A percentile compares a stretch with the other conserved stretches of the same genome.
Conservation (phyloP, 2,329 filamentous ascomycete species). For the Trichoderma koningii region DNA sequence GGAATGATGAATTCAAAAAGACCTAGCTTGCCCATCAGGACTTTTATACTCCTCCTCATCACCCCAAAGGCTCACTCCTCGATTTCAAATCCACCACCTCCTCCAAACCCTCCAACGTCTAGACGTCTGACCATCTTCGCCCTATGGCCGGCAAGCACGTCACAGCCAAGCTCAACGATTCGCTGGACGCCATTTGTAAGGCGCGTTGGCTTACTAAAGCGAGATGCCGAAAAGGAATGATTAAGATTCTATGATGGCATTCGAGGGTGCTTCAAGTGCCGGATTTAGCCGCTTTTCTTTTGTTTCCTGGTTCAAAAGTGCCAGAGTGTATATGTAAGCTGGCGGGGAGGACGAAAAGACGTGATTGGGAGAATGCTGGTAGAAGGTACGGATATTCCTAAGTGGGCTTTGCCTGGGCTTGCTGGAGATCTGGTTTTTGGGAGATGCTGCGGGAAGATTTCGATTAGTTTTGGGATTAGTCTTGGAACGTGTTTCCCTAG, state of each 20-base stretch:
- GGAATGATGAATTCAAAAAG: too few relatives aligned
- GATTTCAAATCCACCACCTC: slow-evolving; percentile 17
- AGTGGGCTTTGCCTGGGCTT: neutral
- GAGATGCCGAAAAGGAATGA: neutral
- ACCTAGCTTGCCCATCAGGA: too few relatives aligned
- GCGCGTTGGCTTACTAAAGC: slow-evolving; percentile 15
- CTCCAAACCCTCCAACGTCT: neutral
- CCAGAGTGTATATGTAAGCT: neutral
- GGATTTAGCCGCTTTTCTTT: slow-evolving; percentile 1
- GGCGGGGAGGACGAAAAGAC: neutral
- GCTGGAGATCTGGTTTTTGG: neutral
- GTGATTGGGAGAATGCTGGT: neutral
- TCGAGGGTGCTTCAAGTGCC: neutral
- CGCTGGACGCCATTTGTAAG: slow-evolving; percentile 25
- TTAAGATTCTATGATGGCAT: neutral
- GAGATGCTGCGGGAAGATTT: neutral
- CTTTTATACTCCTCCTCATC: too few relatives aligned
- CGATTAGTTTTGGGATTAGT: neutral
- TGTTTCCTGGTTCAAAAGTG: too few relatives aligned
- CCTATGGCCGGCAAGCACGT: slow-evolving; percentile 13
- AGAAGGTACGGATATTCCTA: neutral
- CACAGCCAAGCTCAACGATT: slow-evolving; percentile 19
- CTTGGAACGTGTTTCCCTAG: neutral
- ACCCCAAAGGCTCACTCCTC: neutral
- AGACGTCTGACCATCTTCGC: neutral